Conservation (phyloP, 495 filamentous ascomycete species). For the Patellaria atrata region DNA sequence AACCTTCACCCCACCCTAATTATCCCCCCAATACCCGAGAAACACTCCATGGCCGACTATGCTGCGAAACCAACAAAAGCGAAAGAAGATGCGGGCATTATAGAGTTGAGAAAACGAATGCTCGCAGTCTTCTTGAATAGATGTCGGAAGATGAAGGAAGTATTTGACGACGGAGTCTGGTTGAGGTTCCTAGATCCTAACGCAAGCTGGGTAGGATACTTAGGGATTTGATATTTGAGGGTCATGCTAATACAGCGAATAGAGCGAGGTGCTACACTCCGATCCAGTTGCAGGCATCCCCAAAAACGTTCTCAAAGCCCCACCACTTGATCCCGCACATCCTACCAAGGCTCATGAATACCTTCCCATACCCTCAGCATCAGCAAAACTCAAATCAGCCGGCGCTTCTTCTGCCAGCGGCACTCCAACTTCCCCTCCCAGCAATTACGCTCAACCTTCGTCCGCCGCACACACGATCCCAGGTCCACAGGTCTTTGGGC, state of each 20-base stretch:
- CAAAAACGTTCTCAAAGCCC: conserved; percentile 84
- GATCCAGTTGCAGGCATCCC: conserved; percentile 83
- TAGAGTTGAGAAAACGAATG: conserved; percentile 93
- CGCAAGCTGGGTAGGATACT: conserved; percentile 79
- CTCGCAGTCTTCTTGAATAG: conserved; percentile 86
- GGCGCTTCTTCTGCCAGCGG: conserved; percentile 34
- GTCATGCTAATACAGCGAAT: not conserved
- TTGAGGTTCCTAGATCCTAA: conserved; percentile 97
- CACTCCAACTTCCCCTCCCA: conserved; percentile 38
- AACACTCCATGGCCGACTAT: conserved; percentile 97
- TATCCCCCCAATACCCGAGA: conserved; percentile 93
- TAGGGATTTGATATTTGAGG: not conserved
- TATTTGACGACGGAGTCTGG: conserved; percentile 87
- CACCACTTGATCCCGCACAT: conserved; percentile 82
- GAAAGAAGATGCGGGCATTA: conserved; percentile 92
- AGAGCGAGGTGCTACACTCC: conserved; percentile 86
- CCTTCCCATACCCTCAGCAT: conserved; percentile 70
- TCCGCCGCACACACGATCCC: conserved; percentile 43
- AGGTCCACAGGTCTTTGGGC: conserved; percentile 51
- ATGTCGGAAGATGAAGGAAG: conserved; percentile 82
- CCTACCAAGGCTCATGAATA: conserved; percentile 77
- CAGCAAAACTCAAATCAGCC: conserved; percentile 63
- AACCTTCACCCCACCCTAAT: conserved; percentile 87
- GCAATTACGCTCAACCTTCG: conserved; percentile 32
- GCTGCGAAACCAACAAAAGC: conserved; percentile 94